Conservation (phyloP, 1,284 basidiomycete genomes). For the Polyporus tsugae region DNA sequence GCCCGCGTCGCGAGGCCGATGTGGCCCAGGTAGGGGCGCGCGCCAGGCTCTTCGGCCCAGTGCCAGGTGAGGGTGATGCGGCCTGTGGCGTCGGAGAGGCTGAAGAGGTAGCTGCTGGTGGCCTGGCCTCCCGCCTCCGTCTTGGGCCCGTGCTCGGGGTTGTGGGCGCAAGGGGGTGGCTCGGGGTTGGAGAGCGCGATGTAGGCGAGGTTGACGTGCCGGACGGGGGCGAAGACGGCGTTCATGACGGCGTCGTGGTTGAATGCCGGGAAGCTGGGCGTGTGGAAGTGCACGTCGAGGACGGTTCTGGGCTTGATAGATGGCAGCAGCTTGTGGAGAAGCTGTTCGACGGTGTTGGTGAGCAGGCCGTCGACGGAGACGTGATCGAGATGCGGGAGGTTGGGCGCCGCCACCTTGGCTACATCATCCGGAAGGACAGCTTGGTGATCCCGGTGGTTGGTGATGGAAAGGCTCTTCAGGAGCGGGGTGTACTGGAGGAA, state of each 20-base stretch:
- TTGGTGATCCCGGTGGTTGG: slow-evolving; percentile 3
- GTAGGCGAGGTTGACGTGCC: slow-evolving; percentile 20
- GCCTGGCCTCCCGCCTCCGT: background rate
- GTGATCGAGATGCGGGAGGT: slow-evolving; percentile 16
- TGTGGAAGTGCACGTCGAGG: slow-evolving; percentile 17
- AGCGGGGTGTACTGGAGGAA: slow-evolving; percentile 21
- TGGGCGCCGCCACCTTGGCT: slow-evolving; percentile 4
- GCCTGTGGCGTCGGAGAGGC: slow-evolving; percentile 20
- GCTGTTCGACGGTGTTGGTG: slow-evolving; percentile 1
- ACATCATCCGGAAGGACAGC: slow-evolving; percentile 11
- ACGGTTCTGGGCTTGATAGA: slow-evolving; percentile 10
- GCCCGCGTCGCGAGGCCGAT: slow-evolving; percentile 20
- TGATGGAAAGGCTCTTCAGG: slow-evolving; percentile 15
- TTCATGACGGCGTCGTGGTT: slow-evolving; percentile 8
- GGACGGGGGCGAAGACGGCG: slow-evolving; percentile 6
- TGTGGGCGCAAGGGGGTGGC: no score
- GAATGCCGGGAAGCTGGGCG: slow-evolving; percentile 12
- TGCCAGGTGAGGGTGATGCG: slow-evolving; percentile 25
- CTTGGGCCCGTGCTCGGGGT: background rate
- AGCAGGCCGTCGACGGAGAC: slow-evolving; percentile 20
- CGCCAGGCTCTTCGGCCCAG: slow-evolving; percentile 12
- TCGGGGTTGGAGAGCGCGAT: background rate
- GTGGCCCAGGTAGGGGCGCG: slow-evolving; percentile 17
- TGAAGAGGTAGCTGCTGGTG: slow-evolving; percentile 13
- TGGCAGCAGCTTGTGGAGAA: slow-evolving; percentile 15